Conservation (phyloP, 1,139 yeast species). For the Zhuliangozyma parablackwelliae region DNA sequence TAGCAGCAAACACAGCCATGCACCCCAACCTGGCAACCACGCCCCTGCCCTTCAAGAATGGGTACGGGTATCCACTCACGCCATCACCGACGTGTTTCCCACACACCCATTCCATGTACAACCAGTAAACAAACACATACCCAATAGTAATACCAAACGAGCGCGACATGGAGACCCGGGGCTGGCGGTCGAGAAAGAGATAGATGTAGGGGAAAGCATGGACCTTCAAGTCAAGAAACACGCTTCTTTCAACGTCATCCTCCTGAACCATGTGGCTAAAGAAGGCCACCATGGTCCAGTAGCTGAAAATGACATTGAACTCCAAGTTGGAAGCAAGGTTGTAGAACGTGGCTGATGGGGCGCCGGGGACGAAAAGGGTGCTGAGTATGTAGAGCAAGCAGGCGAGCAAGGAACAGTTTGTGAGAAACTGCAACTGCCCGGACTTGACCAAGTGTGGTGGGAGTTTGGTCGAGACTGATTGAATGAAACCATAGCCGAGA, state of each 20-base stretch:
- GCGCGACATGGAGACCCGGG: background rate
- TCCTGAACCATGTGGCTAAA: conserved; percentile 15
- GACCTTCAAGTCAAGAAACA: conserved; percentile 17
- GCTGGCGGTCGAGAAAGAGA: conserved; percentile 6
- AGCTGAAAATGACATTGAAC: conserved; percentile 17
- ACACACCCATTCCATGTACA: conserved; percentile 6
- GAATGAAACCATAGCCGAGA: conserved; percentile 5
- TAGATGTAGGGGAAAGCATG: conserved; percentile 20
- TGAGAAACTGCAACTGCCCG: conserved; percentile 61
- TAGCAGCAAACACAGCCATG: conserved; percentile 3
- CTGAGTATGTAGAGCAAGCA: conserved; percentile 5
- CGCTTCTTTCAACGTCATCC: conserved; percentile 15
- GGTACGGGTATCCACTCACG: conserved; percentile 17
- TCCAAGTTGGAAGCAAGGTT: conserved; percentile 15
- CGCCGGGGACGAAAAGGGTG: conserved; percentile 1
- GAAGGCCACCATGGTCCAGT: conserved; percentile 18
- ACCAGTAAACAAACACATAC: conserved; percentile 7
- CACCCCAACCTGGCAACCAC: conserved; percentile 4
- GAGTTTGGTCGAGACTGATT: conserved; percentile 8
- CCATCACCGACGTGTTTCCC: conserved; percentile 8
- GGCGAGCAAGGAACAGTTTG: conserved; percentile 40
- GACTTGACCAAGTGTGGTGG: conserved; percentile 46
- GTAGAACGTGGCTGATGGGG: conserved; percentile 7
- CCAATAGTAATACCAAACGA: conserved; percentile 2
- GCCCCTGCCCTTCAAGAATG: conserved; percentile 12